phyloP scores from a whole-genome alignment of 2,329 filamentous ascomycete genomes.

The Lasiodiplodia sp. region DNA sequence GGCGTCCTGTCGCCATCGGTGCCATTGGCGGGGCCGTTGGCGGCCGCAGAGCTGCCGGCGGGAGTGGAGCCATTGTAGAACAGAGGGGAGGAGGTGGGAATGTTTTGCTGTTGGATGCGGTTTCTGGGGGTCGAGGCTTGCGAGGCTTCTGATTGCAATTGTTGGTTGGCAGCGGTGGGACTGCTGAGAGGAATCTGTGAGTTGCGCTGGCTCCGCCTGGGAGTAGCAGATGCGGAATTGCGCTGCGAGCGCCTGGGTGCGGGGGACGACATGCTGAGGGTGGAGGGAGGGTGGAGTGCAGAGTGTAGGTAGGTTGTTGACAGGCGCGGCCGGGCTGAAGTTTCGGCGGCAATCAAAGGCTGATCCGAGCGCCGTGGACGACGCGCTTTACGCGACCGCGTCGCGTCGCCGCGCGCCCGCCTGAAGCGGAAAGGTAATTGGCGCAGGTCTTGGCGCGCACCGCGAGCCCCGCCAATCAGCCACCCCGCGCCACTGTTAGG shows the following conservation, averaged over 20 bases:
- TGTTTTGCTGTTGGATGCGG: slow-evolving; percentile 53
- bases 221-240: slow-evolving; percentile 63
- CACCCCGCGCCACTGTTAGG: slow-evolving; percentile 2
- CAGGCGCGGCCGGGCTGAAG: slow-evolving; percentile 18
- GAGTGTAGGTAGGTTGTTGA: slow-evolving; percentile 6
- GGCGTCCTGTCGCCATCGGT: slow-evolving; percentile 73
- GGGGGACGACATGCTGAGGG: slow-evolving; percentile 67
- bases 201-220: slow-evolving; percentile 59
- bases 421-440: slow-evolving; percentile 12
- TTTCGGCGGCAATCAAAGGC: slow-evolving; percentile 21
- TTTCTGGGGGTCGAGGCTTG: slow-evolving; percentile 48
- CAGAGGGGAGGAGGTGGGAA: slow-evolving; percentile 78
- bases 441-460: slow-evolving; percentile 8
- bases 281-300: neutral
- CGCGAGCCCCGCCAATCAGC: slow-evolving; percentile 25
- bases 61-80: slow-evolving; percentile 64
- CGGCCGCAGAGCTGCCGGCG: slow-evolving; percentile 34
- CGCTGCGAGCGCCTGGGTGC: slow-evolving; percentile 62
- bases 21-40: slow-evolving; percentile 51
- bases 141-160: slow-evolving; percentile 52
- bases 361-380: slow-evolving; percentile 22
- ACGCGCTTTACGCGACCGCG: slow-evolving; percentile 34
- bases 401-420: slow-evolving; percentile 32
- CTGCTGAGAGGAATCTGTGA: slow-evolving; percentile 63
- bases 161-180: slow-evolving; percentile 54